phyloP scores from a whole-genome alignment of 148 eudicot genomes.

The Persicaria maculosa region DNA sequence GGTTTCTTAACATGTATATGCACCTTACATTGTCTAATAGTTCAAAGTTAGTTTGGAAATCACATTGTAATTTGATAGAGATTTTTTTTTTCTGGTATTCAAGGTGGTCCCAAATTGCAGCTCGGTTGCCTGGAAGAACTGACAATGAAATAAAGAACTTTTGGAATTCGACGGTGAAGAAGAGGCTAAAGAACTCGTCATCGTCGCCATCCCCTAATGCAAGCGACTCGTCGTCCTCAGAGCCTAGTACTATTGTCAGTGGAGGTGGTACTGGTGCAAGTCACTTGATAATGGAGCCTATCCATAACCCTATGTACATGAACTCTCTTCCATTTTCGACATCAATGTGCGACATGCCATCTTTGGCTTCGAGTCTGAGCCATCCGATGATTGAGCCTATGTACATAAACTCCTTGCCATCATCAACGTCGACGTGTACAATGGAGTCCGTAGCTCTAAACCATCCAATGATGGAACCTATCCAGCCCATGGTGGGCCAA shows the following conservation, averaged over 20 bases:
- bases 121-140: too few species aligned
- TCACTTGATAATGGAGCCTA: neutral
- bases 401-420: slow-evolving; percentile 35
- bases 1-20: too few species aligned
- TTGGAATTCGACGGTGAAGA: too few species aligned
- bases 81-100: too few species aligned
- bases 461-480: too few species aligned
- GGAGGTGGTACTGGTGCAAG: neutral
- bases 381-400: slow-evolving; percentile 16
- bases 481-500: neutral
- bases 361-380: too few species aligned
- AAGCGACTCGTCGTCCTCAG: slow-evolving; percentile 50
- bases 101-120: too few species aligned
- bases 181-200: slow-evolving; percentile 39
- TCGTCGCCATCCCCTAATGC: slow-evolving; percentile 38
- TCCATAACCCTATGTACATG: neutral
- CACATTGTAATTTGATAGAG: too few species aligned
- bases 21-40: too few species aligned
- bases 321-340: neutral
- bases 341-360: too few species aligned
- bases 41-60: too few species aligned
- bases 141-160: too few species aligned
- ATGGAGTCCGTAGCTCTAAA: neutral
- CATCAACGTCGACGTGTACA: slow-evolving; percentile 10
- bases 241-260: slow-evolving; percentile 35